Base-by-base conservation (phyloP, 2,329 filamentous ascomycete species). In the Byssochlamys sp. region DNA sequence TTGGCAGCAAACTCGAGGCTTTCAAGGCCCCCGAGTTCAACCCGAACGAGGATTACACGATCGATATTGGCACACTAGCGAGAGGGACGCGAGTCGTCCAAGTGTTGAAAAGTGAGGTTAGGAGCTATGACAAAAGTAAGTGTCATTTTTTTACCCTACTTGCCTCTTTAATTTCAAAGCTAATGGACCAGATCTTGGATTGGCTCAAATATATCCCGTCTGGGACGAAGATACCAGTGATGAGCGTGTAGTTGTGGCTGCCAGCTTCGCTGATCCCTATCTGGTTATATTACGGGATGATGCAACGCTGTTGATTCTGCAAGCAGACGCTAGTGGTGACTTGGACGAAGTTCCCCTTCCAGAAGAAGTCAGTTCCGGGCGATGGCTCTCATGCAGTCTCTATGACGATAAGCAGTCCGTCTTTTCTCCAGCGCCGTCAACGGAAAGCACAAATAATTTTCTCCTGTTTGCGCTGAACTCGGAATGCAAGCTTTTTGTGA, bases 121-220 rank as follows among this genome's bases (percentile, higher is more conserved):
- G 92, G 59, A 92, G 88, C 60, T 99, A 96, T 66, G 91, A 97
- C 71, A 87, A 87, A 73, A 87, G 90, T 92, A 73, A 80, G 86
- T 79, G 52, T 56, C 57, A 62, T 19, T 52, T 33, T 35, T 25
- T 33, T 54, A 19, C 19, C 19, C 19, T 19, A 19, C 19, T 12
- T 52, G 4, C 52, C 27, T 64, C 31, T 53, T 54, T 48, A 50
- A 33, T 53, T 53, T 29, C 11, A 31, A 58, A 55, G 55, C 57
- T 66, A 54, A 66, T 31, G 29, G 29, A 27, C 31, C 66, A 90
- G 90, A 95, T 71, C 82, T 99, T 59, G 89, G 88, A 10, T 81
- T 99, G 55, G 86, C 87, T 52, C 92, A 97, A 67, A 97, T 99
- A 56, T 81, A 96, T 54, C 90, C 91, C 0, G 90, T 97, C 82